These are phyloP conservation scores for Stemphylium vesicarium DNA, from an alignment of 2,329 filamentous ascomycete genomes.

Conservation along the genomic window DNA sequence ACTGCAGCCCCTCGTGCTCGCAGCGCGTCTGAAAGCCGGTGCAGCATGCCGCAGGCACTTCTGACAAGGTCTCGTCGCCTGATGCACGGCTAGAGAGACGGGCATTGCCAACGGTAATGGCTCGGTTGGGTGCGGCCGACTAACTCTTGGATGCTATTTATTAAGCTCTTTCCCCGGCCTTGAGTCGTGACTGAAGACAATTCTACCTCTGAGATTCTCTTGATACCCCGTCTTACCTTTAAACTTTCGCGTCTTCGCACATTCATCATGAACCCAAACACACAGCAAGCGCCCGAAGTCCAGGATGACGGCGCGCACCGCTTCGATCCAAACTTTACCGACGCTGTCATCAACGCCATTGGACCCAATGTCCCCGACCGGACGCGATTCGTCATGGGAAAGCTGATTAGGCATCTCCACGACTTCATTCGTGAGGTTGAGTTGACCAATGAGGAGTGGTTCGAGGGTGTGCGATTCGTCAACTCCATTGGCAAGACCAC, in stretches of 20 bases:
- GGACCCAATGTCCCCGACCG: conserved; percentile 71
- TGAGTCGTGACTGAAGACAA: background rate
- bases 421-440: conserved; percentile 80
- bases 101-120: conserved; percentile 27
- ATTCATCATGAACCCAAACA: conserved; percentile 23
- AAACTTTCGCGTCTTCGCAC: background rate
- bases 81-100: conserved; percentile 32
- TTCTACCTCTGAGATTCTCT: background rate
- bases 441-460: conserved; percentile 78
- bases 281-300: conserved; percentile 29
- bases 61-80: conserved; percentile 21
- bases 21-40: conserved; percentile 22
- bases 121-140: conserved; percentile 22
- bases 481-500: conserved; percentile 76
- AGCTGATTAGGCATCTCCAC: conserved; percentile 74
- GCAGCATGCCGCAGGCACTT: conserved; percentile 23
- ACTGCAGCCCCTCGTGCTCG: conserved; percentile 17
- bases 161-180: conserved; percentile 19
- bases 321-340: conserved; percentile 80
- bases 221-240: background rate
- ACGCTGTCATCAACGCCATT: conserved; percentile 75
- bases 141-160: conserved; percentile 19
- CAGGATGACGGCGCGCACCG: conserved; percentile 40
- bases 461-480: conserved; percentile 75
- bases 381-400: conserved; percentile 67